phyloP scores from a whole-genome alignment of 2,329 filamentous ascomycete species.

The Phaeomoniella chlamydospora region DNA sequence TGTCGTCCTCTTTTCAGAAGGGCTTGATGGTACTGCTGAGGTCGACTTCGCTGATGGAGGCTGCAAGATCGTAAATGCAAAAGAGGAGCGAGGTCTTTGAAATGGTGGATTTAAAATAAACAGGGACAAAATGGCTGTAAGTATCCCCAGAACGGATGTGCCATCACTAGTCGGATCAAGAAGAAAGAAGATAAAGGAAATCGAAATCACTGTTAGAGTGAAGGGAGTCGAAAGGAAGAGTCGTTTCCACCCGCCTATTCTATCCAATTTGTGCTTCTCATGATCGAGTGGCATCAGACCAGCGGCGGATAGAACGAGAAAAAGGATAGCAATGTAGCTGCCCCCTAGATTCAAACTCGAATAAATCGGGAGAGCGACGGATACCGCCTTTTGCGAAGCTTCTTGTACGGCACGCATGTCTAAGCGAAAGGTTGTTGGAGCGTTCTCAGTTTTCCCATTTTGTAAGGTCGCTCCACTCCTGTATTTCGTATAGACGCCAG shows the following conservation, averaged over 20 bases:
- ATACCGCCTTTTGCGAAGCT: not conserved
- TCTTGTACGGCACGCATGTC: not conserved
- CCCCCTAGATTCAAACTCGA: constrained; percentile 1
- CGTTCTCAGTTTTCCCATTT: not conserved
- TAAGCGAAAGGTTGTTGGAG: not conserved
- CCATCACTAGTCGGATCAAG: not conserved
- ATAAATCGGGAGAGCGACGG: not conserved
- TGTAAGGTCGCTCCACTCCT: not conserved
- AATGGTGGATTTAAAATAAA: not conserved
- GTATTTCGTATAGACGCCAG: not conserved
- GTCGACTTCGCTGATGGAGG: constrained; percentile 8
- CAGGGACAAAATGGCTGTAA: not conserved
- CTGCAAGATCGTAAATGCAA: constrained; percentile 1
- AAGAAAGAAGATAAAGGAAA: not conserved
- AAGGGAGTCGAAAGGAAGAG: constrained; percentile 6
- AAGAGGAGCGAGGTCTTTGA: not conserved
- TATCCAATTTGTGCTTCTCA: constrained; percentile 2
- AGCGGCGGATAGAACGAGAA: not conserved
- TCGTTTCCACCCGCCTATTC: constrained; percentile 6
- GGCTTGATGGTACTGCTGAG: constrained; percentile 5
- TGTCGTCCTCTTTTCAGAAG: too few relatives aligned
- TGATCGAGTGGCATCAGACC: not conserved
- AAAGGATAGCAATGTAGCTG: not conserved
- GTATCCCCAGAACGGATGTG: not conserved
- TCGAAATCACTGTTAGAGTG: not conserved